These are phyloP conservation scores for Rhynchospora breviuscula DNA, from an alignment of 176 grass and related monocot genomes.

Conservation along the genomic window DNA sequence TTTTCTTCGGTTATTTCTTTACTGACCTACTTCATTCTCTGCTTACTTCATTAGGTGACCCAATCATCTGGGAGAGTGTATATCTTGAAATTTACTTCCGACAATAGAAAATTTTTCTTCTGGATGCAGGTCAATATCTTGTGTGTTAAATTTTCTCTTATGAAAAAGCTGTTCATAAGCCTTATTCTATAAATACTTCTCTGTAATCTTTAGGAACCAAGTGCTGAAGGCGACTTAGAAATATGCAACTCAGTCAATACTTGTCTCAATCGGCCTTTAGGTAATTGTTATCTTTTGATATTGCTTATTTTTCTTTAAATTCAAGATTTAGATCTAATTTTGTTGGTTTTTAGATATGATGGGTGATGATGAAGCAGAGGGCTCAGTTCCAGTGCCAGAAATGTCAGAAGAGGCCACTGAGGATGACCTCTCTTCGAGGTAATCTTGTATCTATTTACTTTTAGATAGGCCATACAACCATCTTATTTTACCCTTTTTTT, in stretches of 20 bases:
- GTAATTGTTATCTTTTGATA: constrained; percentile 36
- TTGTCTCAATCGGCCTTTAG: constrained; percentile 79
- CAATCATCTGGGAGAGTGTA: constrained; percentile 93
- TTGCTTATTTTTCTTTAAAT: constrained; percentile 16
- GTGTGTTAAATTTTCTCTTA: constrained; percentile 11
- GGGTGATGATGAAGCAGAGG: constrained; percentile 59
- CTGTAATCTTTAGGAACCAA: constrained; percentile 51
- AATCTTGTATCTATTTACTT: neutral
- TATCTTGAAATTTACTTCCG: constrained; percentile 82
- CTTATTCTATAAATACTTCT: neutral
- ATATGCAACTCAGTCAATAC: constrained; percentile 70
- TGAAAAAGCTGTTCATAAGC: neutral
- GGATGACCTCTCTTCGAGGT: constrained; percentile 99
- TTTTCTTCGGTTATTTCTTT: neutral
- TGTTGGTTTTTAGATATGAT: constrained; percentile 49
- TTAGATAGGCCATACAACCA: neutral
- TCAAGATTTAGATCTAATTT: constrained; percentile 3
- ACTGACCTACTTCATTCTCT: constrained; percentile 5
- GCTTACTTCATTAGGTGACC: constrained; percentile 54
- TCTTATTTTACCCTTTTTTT: neutral
- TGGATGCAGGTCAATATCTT: constrained; percentile 84
- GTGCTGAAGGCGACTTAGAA: constrained; percentile 51
- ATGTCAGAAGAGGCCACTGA: constrained; percentile 87
- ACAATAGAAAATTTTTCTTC: constrained; percentile 83
- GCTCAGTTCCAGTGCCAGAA: constrained; percentile 56